These are phyloP conservation scores for Xylaria hypoxylon DNA, from an alignment of 2,329 filamentous ascomycete species.

Conservation along the genomic window DNA sequence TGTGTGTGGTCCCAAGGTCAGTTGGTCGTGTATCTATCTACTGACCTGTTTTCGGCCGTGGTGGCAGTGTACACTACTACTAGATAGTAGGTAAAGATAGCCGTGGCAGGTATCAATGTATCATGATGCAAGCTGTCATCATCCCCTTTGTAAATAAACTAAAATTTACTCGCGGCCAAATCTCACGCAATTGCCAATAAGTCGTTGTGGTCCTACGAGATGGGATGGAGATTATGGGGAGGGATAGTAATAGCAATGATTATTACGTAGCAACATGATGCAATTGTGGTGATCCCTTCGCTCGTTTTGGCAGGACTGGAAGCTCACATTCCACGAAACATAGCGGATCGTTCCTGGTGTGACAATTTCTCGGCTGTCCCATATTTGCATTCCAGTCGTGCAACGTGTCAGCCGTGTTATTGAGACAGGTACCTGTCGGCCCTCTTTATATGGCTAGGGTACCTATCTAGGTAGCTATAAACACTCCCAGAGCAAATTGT, in stretches of 20 bases:
- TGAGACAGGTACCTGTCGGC: slow-evolving; percentile 26
- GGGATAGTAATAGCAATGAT: slow-evolving; percentile 33
- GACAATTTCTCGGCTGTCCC: slow-evolving; percentile 39
- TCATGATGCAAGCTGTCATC: slow-evolving; percentile 46
- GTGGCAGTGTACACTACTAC: too few species aligned
- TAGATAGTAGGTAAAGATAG: too few species aligned
- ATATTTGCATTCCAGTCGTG: slow-evolving; percentile 41
- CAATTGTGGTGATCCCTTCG: slow-evolving; percentile 46
- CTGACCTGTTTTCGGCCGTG: slow-evolving; percentile 13
- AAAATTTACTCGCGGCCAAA: slow-evolving; percentile 21
- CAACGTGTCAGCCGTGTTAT: slow-evolving; percentile 47
- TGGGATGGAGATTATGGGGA: slow-evolving; percentile 13
- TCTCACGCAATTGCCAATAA: slow-evolving; percentile 26
- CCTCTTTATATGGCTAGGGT: slow-evolving; percentile 23
- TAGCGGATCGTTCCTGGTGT: slow-evolving; percentile 37
- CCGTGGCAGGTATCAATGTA: background rate
- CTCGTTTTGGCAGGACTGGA: slow-evolving; percentile 48
- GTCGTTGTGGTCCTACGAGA: slow-evolving; percentile 22
- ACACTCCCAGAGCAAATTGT: slow-evolving; percentile 25
- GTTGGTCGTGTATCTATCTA: background rate
- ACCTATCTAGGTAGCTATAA: slow-evolving; percentile 27
- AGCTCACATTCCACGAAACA: slow-evolving; percentile 45
- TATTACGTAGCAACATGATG: slow-evolving; percentile 46
- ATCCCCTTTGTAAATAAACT: slow-evolving; percentile 29
- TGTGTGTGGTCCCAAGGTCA: slow-evolving; percentile 19